Evolutionary conservation across 495 filamentous ascomycete genomes (phyloP).

Genomic region (Cryomyces minteri): DNA sequence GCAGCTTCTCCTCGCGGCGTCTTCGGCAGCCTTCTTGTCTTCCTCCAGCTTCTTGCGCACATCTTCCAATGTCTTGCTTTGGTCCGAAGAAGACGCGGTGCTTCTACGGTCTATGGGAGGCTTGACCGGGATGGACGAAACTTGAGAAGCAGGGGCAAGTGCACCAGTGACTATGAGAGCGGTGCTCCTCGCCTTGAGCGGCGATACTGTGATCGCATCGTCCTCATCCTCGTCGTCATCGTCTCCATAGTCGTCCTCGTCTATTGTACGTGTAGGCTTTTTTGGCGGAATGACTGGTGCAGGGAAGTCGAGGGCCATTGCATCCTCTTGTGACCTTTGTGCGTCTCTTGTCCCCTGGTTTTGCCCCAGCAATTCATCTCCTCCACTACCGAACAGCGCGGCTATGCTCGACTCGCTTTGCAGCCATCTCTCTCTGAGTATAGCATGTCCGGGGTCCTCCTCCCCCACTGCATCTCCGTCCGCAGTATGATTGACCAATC

Average conservation of each 20-base stretch:
- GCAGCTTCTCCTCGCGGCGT: constrained; percentile 75
- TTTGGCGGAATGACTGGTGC: constrained; percentile 31
- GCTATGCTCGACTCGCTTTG: constrained; percentile 42
- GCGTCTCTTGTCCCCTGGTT: constrained; percentile 15
- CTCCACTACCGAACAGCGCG: constrained; percentile 30
- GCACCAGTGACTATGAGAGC: constrained; percentile 23
- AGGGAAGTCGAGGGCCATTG: neutral
- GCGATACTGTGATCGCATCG: constrained; percentile 30
- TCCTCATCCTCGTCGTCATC: constrained; percentile 68
- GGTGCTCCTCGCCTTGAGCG: constrained; percentile 42
- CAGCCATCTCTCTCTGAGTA: constrained; percentile 35
- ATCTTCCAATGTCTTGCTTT: constrained; percentile 58
- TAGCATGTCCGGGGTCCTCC: constrained; percentile 31
- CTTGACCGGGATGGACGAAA: constrained; percentile 21
- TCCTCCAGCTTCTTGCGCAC: constrained; percentile 85
- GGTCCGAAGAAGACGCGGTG: constrained; percentile 21
- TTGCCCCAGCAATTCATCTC: constrained; percentile 8
- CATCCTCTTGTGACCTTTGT: constrained; percentile 1
- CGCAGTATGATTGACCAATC: constrained; percentile 8
- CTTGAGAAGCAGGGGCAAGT: constrained; percentile 19
- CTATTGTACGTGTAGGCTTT: constrained; percentile 51
- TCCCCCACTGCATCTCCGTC: constrained; percentile 23
- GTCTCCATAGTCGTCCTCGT: constrained; percentile 75
- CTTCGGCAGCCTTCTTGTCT: constrained; percentile 82
- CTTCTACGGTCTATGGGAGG: constrained; percentile 14